Base-by-base conservation (phyloP, 2,329 filamentous ascomycete genomes). In the Colletotrichum sp. region DNA sequence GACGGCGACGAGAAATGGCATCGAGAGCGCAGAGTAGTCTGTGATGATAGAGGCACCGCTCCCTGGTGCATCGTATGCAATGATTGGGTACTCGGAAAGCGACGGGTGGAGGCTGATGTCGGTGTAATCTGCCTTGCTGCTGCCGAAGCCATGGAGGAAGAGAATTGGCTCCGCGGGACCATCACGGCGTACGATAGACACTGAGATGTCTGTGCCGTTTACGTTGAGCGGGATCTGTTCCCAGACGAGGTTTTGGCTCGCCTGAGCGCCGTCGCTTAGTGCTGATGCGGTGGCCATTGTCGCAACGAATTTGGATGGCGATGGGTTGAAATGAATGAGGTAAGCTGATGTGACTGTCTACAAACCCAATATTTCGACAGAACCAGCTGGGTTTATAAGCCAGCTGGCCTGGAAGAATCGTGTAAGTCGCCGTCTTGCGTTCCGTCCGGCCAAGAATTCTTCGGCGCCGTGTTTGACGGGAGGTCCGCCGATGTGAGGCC, bases 111-210 rank as follows among this genome's bases (percentile, higher is more conserved):
- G 55, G 24, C 9, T 57, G 16, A 78, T 75, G 65, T 80, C 79
- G 58, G 71, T 38, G 43, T 77, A 78, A 66, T 79, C 78, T 74
- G 80, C 78, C 58, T 80, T 80, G 4, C 76, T 77, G 59, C 77
- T 76, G 15, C 78, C 78, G 58, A 77, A 79, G 16, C 79, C 78
- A 27, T 80, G 78, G 15, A 79, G 74, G 63, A 80, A 79, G 3
- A 79, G 11, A 8, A 78, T 76, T 2, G 79, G 76, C 4, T 29
- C 36, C 0, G 36, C 4, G 2, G 58, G 3, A 5, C 63, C 68
- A 5, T 59, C 31, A 3, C 69, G 58, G n/a, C 36, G 21, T 8
- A 75, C 38, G 3, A 3, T 54, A 2, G 70, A 76, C 27, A 76
- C 79, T 33, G 77, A 76, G 27, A 82, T 77, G 43, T 76, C 75